Percentiles rank a stretch among this genome's conserved stretches.
Evolutionary conservation across 2,329 filamentous ascomycete species (phyloP).

Genomic region (Sarocladiaceae sp.): DNA sequence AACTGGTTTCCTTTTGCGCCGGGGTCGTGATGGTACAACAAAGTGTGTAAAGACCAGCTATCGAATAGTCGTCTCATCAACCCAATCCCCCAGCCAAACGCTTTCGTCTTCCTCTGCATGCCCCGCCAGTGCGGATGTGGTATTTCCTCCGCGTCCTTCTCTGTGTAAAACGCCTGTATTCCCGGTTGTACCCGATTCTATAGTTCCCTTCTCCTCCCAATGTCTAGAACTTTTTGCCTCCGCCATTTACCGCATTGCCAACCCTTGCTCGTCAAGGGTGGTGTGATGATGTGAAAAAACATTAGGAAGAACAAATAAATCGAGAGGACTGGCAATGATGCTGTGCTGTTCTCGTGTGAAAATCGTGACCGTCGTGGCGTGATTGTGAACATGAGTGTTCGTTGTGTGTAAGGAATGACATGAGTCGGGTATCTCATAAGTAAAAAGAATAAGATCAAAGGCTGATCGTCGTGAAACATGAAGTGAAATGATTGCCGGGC

Average conservation of each 20-base stretch:
- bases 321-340: background rate
- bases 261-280: background rate
- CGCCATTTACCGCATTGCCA: background rate
- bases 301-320: background rate
- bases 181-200: background rate
- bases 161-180: background rate
- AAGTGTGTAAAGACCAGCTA: background rate
- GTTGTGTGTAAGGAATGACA: slow-evolving; percentile 18
- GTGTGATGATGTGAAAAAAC: background rate
- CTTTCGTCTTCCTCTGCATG: background rate
- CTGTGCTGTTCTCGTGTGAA: background rate
- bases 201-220: background rate
- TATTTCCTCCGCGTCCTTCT: background rate
- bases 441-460: slow-evolving; percentile 8
- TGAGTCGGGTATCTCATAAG: slow-evolving; percentile 22
- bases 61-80: background rate
- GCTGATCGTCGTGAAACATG: slow-evolving; percentile 3
- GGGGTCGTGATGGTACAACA: background rate
- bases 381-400: slow-evolving; percentile 7
- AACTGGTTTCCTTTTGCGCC: background rate
- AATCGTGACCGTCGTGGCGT: slow-evolving; percentile 10
- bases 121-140: background rate
- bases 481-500: slow-evolving; percentile 11
- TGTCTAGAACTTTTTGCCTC: background rate
- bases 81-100: background rate